phyloP scores from a whole-genome alignment of 306 rosid genomes.

The Comarum palustre region DNA sequence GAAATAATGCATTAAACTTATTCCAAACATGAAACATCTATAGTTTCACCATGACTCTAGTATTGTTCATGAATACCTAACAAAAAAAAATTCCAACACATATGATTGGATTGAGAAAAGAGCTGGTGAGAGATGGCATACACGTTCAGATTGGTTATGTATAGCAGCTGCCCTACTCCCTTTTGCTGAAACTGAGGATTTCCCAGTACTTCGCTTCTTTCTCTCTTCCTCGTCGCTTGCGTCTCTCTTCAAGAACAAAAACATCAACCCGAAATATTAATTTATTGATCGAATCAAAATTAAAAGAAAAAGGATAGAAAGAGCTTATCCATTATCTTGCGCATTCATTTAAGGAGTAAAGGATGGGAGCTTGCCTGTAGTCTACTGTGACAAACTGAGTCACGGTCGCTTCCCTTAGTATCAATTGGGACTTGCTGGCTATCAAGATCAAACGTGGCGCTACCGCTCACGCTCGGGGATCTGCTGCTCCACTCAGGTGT shows the following conservation, averaged over 20 bases:
- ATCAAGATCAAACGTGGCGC: constrained; percentile 51
- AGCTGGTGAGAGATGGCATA: constrained; percentile 14
- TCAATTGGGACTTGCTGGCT: constrained; percentile 46
- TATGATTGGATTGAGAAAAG: constrained; percentile 1
- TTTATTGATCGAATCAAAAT: neutral
- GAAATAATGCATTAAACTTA: no score
- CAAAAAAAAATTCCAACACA: neutral
- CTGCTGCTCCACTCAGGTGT: constrained; percentile 36
- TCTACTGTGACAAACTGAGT: constrained; percentile 76
- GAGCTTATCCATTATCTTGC: neutral
- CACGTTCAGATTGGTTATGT: constrained; percentile 97
- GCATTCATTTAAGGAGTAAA: neutral
- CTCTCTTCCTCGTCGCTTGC: constrained; percentile 41
- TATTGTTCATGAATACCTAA: neutral
- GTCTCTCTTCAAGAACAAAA: constrained; percentile 37
- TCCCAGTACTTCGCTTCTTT: constrained; percentile 39
- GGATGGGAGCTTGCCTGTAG: constrained; percentile 41
- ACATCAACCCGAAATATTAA: neutral
- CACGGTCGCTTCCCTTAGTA: constrained; percentile 59
- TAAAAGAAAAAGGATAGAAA: neutral
- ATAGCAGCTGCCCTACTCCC: constrained; percentile 82
- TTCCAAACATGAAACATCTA: no score
- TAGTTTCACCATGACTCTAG: no score
- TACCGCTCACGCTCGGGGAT: constrained; percentile 52
- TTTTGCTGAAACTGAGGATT: constrained; percentile 62